A percentile compares a stretch with the other conserved stretches of the same genome.
Evolutionary conservation across 1,139 yeast genomes (phyloP).

Genomic region (Schwanniomyces etchellsii): DNA sequence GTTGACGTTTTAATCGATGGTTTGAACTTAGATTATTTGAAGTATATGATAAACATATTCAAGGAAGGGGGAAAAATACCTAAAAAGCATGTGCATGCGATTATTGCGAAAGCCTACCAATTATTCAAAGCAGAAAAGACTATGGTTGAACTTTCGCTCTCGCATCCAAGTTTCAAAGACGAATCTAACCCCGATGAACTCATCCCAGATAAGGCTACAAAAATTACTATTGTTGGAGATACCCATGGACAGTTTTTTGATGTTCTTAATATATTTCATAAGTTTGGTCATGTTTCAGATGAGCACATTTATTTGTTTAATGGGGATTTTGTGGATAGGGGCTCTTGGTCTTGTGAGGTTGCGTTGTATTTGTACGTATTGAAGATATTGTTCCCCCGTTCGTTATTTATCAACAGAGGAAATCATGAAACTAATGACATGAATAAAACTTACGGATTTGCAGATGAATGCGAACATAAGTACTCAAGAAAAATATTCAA

Average conservation of each 20-base stretch:
- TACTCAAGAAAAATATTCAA: conserved; percentile 79
- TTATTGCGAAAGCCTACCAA: conserved; percentile 67
- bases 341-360: conserved; percentile 97
- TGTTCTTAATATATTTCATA: conserved; percentile 69
- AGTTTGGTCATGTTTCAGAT: conserved; percentile 61
- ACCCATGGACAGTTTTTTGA: conserved; percentile 97
- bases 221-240: conserved; percentile 89
- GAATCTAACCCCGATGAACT: conserved; percentile 12
- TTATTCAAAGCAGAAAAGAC: conserved; percentile 64
- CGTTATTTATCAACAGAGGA: conserved; percentile 80
- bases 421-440: conserved; percentile 95
- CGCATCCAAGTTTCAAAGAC: conserved; percentile 19
- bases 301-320: conserved; percentile 83
- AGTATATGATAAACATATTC: conserved; percentile 62
- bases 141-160: conserved; percentile 63
- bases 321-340: conserved; percentile 97
- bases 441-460: conserved; percentile 96
- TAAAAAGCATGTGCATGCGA: conserved; percentile 77
- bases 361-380: conserved; percentile 76
- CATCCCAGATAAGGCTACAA: conserved; percentile 23
- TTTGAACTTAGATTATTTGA: conserved; percentile 47
- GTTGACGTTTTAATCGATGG: conserved; percentile 26
- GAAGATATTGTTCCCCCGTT: conserved; percentile 72
- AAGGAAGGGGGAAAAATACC: conserved; percentile 71
- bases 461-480: conserved; percentile 91